phyloP scores from a whole-genome alignment of 192 early-diverging fungal genomes.

The Coemansia sp. region DNA sequence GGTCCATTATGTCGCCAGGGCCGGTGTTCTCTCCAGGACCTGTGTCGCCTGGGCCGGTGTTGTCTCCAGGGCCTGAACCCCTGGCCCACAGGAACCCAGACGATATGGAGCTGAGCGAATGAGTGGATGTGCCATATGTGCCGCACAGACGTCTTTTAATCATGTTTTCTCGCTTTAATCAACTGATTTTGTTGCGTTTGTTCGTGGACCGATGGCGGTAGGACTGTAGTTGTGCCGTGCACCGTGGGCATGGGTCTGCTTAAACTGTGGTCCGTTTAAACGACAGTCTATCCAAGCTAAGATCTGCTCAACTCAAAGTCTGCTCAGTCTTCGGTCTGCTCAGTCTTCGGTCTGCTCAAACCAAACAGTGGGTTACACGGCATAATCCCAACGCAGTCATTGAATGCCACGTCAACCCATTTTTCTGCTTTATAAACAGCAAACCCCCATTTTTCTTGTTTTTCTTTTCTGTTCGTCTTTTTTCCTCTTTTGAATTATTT shows the following conservation, averaged over 20 bases:
- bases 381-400: neutral
- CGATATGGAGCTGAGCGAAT: constrained; percentile 10
- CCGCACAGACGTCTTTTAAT: neutral
- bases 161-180: neutral
- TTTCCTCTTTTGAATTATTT: neutral
- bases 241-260: constrained; percentile 64
- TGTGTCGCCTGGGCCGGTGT: neutral
- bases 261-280: constrained; percentile 30
- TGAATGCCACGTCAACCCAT: neutral
- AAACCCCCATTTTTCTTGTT: constrained; percentile 2
- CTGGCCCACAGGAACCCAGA: neutral
- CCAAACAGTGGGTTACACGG: no score
- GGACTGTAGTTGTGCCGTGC: constrained; percentile 61
- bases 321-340: no score
- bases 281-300: no score
- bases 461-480: constrained; percentile 4
- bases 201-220: constrained; percentile 58
- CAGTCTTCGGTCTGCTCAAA: no score
- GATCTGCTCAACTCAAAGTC: no score
- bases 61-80: neutral
- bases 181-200: neutral
- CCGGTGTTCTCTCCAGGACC: neutral
- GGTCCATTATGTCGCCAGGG: constrained; percentile 12
- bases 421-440: neutral
- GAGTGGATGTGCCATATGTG: constrained; percentile 26